Evolutionary conservation across 2,329 filamentous ascomycete genomes (phyloP), one percentile per base, ranked within the genome.

Genomic region (Zopfia rhizophila): DNA sequence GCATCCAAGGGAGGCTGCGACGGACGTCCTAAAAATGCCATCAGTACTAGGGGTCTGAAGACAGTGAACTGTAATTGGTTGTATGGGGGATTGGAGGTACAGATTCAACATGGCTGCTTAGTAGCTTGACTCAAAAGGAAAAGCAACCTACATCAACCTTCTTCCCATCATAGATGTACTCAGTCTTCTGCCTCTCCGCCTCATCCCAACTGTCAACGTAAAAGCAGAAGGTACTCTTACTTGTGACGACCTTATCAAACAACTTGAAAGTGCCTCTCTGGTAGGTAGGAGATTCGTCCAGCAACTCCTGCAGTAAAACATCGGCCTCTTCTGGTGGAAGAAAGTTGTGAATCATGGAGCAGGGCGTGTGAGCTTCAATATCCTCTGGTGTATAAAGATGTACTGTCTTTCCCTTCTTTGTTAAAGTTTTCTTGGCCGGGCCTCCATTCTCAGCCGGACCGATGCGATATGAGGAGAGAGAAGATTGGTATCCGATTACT

Each of bases 261-360:
- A 97, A 75, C 65, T 94, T 90, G 64, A 97, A 96, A 0, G 83
- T 86, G 17, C 84, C 82, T 53, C 81, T 84, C 37, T 85, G 78
- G 65, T 91, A 96, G 0, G 86, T 83, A 16, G 82, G 75, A 1
- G 88, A 81, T 72, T 97, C 91, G 1, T 80, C 73, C 1, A 97
- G 73, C 25, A 97, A 79, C 67, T 97, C 92, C 22, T 72, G 69
- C 1, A 97, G 77, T 10, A 99, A 78, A 1, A 80, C 78, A 54
- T 91, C 87, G 27, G 94, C 93, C 47, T 89, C 79, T 2, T 86
- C 77, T 0, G 78, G 21, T 0, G 90, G 85, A 0, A 99, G 78
- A 59, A 97, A 97, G 63, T 96, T 94, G 72, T 96, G 91, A 43
- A 97, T 85, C 55, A 97, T 89, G 8, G 90, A 92, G 72, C 92